Conservation (phyloP, 495 filamentous ascomycete genomes). For the Amniculicola lignicola region DNA sequence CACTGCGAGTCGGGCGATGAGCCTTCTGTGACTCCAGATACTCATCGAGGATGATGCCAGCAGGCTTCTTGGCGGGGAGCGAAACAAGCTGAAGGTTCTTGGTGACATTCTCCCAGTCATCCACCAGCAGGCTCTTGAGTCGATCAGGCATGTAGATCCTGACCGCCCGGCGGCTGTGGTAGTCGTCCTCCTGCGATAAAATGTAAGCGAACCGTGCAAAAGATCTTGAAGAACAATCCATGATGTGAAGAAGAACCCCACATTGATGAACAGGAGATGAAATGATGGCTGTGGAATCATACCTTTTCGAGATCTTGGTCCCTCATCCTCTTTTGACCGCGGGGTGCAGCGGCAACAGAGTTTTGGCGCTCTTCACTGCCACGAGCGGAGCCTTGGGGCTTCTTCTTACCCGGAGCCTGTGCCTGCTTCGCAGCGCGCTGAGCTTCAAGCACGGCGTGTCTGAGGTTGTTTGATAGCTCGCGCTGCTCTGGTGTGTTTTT, state of each 20-base stretch:
- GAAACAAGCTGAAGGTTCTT: constrained; percentile 86
- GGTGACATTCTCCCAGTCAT: constrained; percentile 98
- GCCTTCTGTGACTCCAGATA: constrained; percentile 68
- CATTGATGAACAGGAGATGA: too few relatives aligned
- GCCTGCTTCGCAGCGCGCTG: constrained; percentile 38
- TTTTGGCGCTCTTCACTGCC: constrained; percentile 83
- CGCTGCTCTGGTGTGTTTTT: constrained; percentile 94
- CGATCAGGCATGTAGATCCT: constrained; percentile 79
- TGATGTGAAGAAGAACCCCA: too few relatives aligned
- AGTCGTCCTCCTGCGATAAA: constrained; percentile 75
- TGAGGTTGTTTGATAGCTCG: constrained; percentile 69
- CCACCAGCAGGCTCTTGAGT: constrained; percentile 84
- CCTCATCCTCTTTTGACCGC: constrained; percentile 65
- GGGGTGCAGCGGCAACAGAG: constrained; percentile 53
- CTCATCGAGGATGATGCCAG: constrained; percentile 72
- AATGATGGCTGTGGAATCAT: constrained; percentile 39
- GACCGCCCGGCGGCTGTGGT: constrained; percentile 73
- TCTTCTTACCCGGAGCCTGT: constrained; percentile 54
- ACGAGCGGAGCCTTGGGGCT: constrained; percentile 63
- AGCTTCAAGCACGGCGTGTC: constrained; percentile 56
- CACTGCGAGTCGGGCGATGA: constrained; percentile 60
- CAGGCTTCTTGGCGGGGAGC: constrained; percentile 71
- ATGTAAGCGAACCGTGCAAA: too few relatives aligned
- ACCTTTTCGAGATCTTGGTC: constrained; percentile 88
- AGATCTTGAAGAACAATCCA: too few relatives aligned